These are phyloP conservation scores for Scheffersomyces cryptocercus DNA, from an alignment of 1,139 yeast genomes.

Conservation along the genomic window DNA sequence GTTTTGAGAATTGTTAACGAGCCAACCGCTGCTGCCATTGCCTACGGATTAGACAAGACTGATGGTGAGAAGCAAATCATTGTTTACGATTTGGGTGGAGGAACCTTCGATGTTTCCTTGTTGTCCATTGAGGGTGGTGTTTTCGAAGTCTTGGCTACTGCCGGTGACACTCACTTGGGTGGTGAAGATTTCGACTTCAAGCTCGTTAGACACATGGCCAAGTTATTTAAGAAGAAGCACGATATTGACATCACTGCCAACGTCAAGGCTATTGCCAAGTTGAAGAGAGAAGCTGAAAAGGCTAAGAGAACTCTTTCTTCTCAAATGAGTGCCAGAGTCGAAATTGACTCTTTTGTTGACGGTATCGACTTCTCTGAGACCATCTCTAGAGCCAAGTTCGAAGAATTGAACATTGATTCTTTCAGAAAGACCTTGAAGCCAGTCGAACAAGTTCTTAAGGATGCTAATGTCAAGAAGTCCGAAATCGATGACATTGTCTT, in stretches of 20 bases:
- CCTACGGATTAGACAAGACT: constrained; percentile 91
- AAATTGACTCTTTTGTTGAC: constrained; percentile 91
- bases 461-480: constrained; percentile 78
- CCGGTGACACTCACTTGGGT: constrained; percentile 59
- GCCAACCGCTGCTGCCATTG: constrained; percentile 98
- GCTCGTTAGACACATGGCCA: constrained; percentile 81
- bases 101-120: constrained; percentile 55
- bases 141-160: constrained; percentile 53
- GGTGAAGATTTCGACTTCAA: constrained; percentile 97
- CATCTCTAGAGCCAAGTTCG: constrained; percentile 91
- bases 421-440: constrained; percentile 92
- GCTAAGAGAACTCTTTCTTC: constrained; percentile 94
- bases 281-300: constrained; percentile 95
- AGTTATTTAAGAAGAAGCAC: constrained; percentile 87
- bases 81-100: constrained; percentile 57
- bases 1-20: constrained; percentile 95
- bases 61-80: constrained; percentile 50
- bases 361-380: constrained; percentile 96
- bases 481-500: constrained; percentile 90
- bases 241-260: constrained; percentile 72
- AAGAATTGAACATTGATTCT: constrained; percentile 83
- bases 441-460: constrained; percentile 88
- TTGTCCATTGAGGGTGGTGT: constrained; percentile 55
- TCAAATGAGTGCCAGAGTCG: constrained; percentile 86
- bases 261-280: constrained; percentile 80